phyloP scores from a whole-genome alignment of 2,329 filamentous ascomycete species.

The Plenodomus biglobosus region DNA sequence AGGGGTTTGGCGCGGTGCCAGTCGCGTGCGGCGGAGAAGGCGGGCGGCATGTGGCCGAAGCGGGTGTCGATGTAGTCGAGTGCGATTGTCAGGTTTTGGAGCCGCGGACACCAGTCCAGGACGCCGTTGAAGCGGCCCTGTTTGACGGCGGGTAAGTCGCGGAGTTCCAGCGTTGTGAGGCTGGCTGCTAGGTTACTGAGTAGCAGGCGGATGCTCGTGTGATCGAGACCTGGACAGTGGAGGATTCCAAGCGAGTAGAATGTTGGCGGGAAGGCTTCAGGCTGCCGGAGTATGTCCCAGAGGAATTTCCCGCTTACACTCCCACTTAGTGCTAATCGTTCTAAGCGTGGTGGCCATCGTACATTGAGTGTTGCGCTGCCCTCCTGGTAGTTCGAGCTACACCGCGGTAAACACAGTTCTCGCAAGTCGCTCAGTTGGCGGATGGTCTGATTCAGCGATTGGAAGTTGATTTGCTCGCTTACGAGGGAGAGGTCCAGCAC shows the following conservation, averaged over 20 bases:
- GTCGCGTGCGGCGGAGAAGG: slow-evolving; percentile 7
- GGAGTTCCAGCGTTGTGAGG: slow-evolving; percentile 44
- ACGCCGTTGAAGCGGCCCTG: slow-evolving; percentile 46
- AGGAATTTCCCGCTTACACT: slow-evolving; percentile 49
- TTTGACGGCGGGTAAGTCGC: slow-evolving; percentile 45
- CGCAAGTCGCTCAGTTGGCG: slow-evolving; percentile 50
- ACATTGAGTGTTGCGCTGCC: slow-evolving; percentile 25
- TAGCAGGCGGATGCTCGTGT: slow-evolving; percentile 41
- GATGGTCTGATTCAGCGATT: slow-evolving; percentile 54
- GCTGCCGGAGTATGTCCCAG: slow-evolving; percentile 39
- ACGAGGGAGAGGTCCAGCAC: slow-evolving; percentile 58
- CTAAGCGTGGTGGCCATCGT: slow-evolving; percentile 49
- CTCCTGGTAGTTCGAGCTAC: slow-evolving; percentile 35
- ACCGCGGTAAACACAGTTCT: slow-evolving; percentile 51
- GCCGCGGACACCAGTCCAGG: slow-evolving; percentile 44
- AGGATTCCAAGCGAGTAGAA: slow-evolving; percentile 41
- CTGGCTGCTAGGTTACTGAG: slow-evolving; percentile 36
- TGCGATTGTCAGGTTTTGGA: slow-evolving; percentile 47
- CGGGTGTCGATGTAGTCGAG: slow-evolving; percentile 51
- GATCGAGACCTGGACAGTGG: slow-evolving; percentile 48
- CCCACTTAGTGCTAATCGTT: slow-evolving; percentile 48
- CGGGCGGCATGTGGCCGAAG: slow-evolving; percentile 36
- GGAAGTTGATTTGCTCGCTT: slow-evolving; percentile 53
- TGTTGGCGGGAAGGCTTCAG: slow-evolving; percentile 33
- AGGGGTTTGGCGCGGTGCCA: slow-evolving; percentile 39